Percentiles rank a stretch among this genome's conserved stretches.
phyloP scores from a whole-genome alignment of 1,284 basidiomycete species.

The Melampsora medusae region DNA sequence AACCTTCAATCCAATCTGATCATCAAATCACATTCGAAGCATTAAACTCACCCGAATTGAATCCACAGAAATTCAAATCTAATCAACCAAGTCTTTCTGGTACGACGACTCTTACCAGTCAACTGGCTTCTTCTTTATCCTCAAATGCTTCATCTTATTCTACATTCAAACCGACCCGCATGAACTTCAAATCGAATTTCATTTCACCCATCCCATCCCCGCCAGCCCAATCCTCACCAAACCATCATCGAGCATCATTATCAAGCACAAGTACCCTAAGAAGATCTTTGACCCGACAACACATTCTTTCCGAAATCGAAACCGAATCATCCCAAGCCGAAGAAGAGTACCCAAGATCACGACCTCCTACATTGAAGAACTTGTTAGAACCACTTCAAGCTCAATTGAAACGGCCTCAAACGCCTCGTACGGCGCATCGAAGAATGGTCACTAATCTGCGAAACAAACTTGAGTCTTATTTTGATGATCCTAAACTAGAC shows the following conservation, averaged over 20 bases:
- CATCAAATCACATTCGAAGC: background rate
- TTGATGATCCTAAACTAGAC: slow-evolving; percentile 10
- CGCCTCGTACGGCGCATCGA: slow-evolving; percentile 38
- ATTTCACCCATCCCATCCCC: slow-evolving; percentile 9
- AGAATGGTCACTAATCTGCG: slow-evolving; percentile 29
- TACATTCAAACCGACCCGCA: slow-evolving; percentile 21
- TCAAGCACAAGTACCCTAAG: slow-evolving; percentile 14
- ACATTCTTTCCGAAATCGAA: background rate
- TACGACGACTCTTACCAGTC: background rate
- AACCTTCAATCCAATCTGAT: background rate
- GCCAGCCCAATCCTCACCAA: slow-evolving; percentile 26
- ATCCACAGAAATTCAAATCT: background rate
- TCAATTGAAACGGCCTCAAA: slow-evolving; percentile 41
- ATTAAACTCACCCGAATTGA: background rate
- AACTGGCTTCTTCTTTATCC: slow-evolving; percentile 16
- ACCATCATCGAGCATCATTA: background rate
- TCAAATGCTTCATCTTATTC: slow-evolving; percentile 17
- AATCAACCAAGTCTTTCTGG: background rate
- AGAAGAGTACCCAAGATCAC: background rate
- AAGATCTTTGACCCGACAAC: slow-evolving; percentile 16
- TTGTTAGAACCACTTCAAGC: slow-evolving; percentile 35
- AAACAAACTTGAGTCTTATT: slow-evolving; percentile 13
- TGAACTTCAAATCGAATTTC: slow-evolving; percentile 16
- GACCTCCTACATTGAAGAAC: slow-evolving; percentile 28
- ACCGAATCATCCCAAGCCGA: too few species aligned